Evolutionary conservation across 2,329 filamentous ascomycete species (phyloP), one percentile per base, ranked within the genome.

Genomic region (Aureobasidium subglaciale): DNA sequence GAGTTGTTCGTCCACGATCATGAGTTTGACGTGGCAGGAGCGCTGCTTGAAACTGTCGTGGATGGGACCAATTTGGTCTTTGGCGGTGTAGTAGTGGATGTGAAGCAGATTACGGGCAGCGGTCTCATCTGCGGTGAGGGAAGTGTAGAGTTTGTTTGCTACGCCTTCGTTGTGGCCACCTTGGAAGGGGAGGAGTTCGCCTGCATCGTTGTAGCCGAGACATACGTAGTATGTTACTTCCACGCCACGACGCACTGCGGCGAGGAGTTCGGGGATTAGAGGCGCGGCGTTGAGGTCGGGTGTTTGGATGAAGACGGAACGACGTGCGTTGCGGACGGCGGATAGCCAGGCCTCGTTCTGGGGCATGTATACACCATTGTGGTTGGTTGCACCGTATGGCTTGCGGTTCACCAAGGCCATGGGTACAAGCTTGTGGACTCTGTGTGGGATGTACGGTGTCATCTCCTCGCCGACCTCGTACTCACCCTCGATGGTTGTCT

Each of bases 291-390:
- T 92, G 34, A 92, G 76, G 20, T 88, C 86, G 0, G 88, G 88
- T 0, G 86, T 85, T 67, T 91, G 86, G 57, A 92, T 90, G 63
- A 91, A 89, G n/a, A 91, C 78, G 25, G 71, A 77, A 11, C 72
- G 71, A 54, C 75, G 68, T 0, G 87, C 86, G 61, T 90, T 79
- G 1, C 82, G 76, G 7, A 91, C 75, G 1, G 84, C 79, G 0
- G 86, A 86, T 0, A 90, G 71, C 80, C 85, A 91, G 0, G 84
- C 85, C 48, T 84, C 85, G 62, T 92, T 90, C 62, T 92, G 88
- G 0, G 88, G 88, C 2, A 83, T 84, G 46, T 78, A 73, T 2
- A 83, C 72, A 16, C 78, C 82, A 16, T 75, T 72, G 56, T 85
- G 81, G 61, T 81, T 86, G 1, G 82, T 77, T 0, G 77, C 73